Evolutionary conservation across 768 basidiomycete genomes (phyloP), one percentile per base, ranked within the genome.

Genomic region (Podaxis carcinomalis): DNA sequence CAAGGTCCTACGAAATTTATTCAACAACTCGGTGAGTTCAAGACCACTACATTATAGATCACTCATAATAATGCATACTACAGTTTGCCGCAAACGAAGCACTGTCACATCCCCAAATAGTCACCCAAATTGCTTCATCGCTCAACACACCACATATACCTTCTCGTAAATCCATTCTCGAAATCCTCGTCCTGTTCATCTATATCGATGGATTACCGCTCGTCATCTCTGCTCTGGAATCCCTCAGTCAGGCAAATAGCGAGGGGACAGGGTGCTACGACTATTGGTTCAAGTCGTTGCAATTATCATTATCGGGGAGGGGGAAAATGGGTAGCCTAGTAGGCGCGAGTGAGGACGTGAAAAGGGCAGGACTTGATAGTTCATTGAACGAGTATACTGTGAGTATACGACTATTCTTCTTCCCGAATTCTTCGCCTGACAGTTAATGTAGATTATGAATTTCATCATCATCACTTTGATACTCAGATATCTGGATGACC

Each of bases 301-400:
- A 93, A 65, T 74, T 76, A 27, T 84, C 84, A 2, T 79, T 98
- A 16, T 82, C 86, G 51, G 95, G 95, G 2, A 78, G 94, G 59
- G 96, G 96, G 1, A 90, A 88, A 71, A 95, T 98, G 93, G 96
- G 96, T 1, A 97, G 92, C 70, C 73, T 92, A 42, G 96, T 99
- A 6, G 97, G 97, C 0, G 93, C 94, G 23, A 96, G 95, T 66
- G 92, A 95, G 13, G 95, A 98, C 66, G 83, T 95, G 58, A 83
- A 82, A 72, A 86, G 83, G 61, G 77, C 80, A 62, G 85, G 88
- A 42, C 71, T 84, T 19, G 88, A 90, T 62, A 83, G 79, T 44
- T 83, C 83, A 47, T 71, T 95, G 63, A 89, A 88, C 62, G 94
- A 96, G 55, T 96, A 95, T 66, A 90, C 92, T 70, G 94, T 95